phyloP scores from a whole-genome alignment of 495 filamentous ascomycete species.

The Daldinia grandis region DNA sequence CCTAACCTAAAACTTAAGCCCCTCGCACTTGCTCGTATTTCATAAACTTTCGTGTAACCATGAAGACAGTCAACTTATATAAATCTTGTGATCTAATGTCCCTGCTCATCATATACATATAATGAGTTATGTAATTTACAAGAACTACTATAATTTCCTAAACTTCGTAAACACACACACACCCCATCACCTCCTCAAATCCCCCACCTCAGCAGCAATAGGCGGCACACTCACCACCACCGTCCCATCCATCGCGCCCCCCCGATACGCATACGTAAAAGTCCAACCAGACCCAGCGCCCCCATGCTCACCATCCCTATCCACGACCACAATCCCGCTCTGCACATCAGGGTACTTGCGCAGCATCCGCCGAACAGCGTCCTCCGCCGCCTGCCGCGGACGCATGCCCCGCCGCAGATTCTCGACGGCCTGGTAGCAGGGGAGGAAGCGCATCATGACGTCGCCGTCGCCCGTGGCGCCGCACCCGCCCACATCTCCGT shows the following conservation, averaged over 20 bases:
- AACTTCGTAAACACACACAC: neutral
- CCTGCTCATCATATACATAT: too few relatives aligned
- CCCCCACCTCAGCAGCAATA: constrained; percentile 12
- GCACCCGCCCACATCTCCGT: constrained; percentile 58
- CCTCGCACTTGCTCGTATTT: too few relatives aligned
- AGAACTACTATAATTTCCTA: neutral
- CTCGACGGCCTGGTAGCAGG: constrained; percentile 61
- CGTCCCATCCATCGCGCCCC: constrained; percentile 53
- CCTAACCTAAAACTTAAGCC: too few relatives aligned
- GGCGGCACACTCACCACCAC: constrained; percentile 52
- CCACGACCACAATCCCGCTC: constrained; percentile 57
- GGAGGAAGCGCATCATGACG: constrained; percentile 61
- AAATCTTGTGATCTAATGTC: too few relatives aligned
- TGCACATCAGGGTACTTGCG: constrained; percentile 51
- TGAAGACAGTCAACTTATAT: too few relatives aligned
- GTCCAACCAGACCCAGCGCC: constrained; percentile 59
- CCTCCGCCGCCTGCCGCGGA: constrained; percentile 53
- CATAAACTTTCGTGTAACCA: too few relatives aligned
- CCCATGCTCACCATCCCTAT: constrained; percentile 52
- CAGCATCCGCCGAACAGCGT: constrained; percentile 56
- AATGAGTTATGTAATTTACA: too few relatives aligned
- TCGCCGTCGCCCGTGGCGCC: constrained; percentile 61
- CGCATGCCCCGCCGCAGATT: constrained; percentile 54
- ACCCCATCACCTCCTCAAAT: constrained; percentile 19
- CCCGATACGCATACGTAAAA: constrained; percentile 56